Conservation (phyloP, 2,329 filamentous ascomycete genomes). For the Aspergillus hortae region DNA sequence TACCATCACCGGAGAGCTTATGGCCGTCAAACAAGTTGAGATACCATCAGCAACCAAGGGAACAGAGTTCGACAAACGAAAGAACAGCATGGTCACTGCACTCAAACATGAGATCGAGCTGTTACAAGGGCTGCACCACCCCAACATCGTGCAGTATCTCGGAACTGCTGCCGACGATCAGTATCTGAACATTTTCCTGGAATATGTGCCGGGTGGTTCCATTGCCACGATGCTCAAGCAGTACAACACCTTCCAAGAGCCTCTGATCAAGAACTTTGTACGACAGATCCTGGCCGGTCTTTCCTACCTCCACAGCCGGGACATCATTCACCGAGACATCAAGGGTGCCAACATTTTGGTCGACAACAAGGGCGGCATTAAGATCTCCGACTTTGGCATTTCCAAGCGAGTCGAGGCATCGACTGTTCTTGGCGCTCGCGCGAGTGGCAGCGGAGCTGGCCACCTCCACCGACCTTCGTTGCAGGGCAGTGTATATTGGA, state of each 20-base stretch:
- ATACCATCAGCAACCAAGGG: conserved; percentile 77
- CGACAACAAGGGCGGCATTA: conserved; percentile 97
- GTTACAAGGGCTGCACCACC: conserved; percentile 87
- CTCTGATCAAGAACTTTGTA: conserved; percentile 92
- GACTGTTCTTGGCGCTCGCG: conserved; percentile 62
- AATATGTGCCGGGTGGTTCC: conserved; percentile 95
- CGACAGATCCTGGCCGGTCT: conserved; percentile 91
- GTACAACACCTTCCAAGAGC: conserved; percentile 91
- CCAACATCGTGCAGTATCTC: conserved; percentile 97
- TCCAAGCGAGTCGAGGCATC: conserved; percentile 95
- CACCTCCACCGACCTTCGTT: conserved; percentile 65
- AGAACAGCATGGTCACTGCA: conserved; percentile 97
- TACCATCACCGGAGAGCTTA: conserved; percentile 91
- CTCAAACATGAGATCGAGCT: conserved; percentile 95
- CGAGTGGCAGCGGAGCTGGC: conserved; percentile 33
- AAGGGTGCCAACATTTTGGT: conserved; percentile 98
- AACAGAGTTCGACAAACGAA: conserved; percentile 76
- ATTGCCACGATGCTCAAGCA: conserved; percentile 99
- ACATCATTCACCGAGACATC: conserved; percentile 98
- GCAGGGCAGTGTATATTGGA: conserved; percentile 98
- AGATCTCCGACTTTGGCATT: conserved; percentile 98
- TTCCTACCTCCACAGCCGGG: conserved; percentile 86
- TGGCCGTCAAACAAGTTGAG: conserved; percentile 98
- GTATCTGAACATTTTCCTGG: conserved; percentile 98
- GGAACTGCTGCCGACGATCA: conserved; percentile 89